A percentile compares a stretch with the other conserved stretches of the same genome.
Evolutionary conservation across 306 rosid genomes (phyloP).

Genomic region (Glycyrrhiza uralensis): DNA sequence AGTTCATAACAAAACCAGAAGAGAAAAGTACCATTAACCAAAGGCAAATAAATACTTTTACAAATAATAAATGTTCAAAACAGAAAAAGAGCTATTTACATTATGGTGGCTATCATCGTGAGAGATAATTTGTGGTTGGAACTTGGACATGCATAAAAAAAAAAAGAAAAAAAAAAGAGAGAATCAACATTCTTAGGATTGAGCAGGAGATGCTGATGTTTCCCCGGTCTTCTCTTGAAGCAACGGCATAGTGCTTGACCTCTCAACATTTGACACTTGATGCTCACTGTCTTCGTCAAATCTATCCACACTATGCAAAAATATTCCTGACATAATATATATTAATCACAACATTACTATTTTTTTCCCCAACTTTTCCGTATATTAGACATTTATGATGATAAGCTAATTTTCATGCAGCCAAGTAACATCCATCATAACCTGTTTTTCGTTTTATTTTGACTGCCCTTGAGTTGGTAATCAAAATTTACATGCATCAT

Average conservation of each 20-base stretch:
- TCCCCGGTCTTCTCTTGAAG: conserved; percentile 43
- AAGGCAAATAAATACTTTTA: not conserved
- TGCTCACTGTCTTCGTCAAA: conserved; percentile 51
- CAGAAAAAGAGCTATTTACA: conserved; percentile 40
- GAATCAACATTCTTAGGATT: conserved; percentile 10
- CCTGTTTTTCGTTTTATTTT: not conserved
- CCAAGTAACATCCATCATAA: not conserved
- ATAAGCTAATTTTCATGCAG: not conserved
- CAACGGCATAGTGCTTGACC: conserved; percentile 51
- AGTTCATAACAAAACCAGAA: no score
- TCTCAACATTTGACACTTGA: conserved; percentile 21
- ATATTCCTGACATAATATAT: conserved; percentile 51
- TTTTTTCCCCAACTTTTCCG: not conserved
- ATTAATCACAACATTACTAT: conserved; percentile 2
- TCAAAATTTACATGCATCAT: not conserved
- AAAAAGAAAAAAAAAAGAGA: not conserved
- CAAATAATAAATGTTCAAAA: not conserved
- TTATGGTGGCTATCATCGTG: not conserved
- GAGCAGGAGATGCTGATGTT: conserved; percentile 33
- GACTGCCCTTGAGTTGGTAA: not conserved
- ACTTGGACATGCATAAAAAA: not conserved
- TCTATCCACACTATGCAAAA: conserved; percentile 57
- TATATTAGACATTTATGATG: not conserved
- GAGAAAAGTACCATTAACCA: no score
- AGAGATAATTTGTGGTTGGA: not conserved